phyloP scores from a whole-genome alignment of 257 asterid species.

The Solanum etuberosum region DNA sequence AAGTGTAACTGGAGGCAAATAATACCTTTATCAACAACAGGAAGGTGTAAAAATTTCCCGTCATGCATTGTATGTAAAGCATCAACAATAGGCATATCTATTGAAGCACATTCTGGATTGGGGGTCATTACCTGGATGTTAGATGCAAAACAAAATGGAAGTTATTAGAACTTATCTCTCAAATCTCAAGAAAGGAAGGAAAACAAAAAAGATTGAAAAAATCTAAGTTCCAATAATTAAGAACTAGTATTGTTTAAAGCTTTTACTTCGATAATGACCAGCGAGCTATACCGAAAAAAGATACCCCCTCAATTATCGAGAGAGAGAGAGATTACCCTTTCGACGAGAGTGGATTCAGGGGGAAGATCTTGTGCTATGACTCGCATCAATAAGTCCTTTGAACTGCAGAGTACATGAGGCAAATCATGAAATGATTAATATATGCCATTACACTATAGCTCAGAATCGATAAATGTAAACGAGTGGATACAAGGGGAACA shows the following conservation, averaged over 20 bases:
- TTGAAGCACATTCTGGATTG: slow-evolving; percentile 84
- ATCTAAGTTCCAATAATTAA: neutral
- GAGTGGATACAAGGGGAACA: neutral
- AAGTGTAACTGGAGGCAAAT: neutral
- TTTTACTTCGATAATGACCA: neutral
- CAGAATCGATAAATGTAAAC: neutral
- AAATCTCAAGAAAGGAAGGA: neutral
- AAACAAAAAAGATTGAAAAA: neutral
- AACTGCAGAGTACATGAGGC: slow-evolving; percentile 26
- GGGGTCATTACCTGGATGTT: slow-evolving; percentile 79
- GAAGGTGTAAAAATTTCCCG: slow-evolving; percentile 85
- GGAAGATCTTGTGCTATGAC: slow-evolving; percentile 84
- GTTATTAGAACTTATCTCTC: neutral
- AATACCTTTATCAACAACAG: slow-evolving; percentile 80
- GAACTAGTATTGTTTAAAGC: neutral
- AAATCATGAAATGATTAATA: neutral
- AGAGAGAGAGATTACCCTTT: slow-evolving; percentile 41
- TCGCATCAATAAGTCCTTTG: slow-evolving; percentile 89
- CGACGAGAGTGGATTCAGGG: slow-evolving; percentile 72
- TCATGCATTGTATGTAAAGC: slow-evolving; percentile 97
- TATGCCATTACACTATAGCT: neutral
- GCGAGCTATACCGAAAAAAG: neutral
- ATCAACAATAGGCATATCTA: slow-evolving; percentile 82
- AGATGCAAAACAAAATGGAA: neutral
- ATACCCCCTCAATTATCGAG: neutral